phyloP scores from a whole-genome alignment of 208 protist species.

The Endotrypanum monterogeii region DNA sequence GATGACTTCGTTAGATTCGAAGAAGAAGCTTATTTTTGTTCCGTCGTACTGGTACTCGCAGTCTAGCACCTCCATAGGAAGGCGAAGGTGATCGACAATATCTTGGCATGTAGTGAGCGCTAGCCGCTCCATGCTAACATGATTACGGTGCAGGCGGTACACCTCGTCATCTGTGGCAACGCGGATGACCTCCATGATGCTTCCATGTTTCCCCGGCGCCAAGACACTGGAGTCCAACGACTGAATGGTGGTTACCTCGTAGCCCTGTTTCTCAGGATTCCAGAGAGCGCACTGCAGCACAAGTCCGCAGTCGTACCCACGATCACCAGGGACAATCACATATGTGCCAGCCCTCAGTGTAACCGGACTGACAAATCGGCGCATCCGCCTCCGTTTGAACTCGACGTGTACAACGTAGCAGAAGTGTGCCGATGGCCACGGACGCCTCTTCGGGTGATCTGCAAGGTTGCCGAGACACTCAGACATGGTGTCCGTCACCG shows the following conservation, averaged over 20 bases:
- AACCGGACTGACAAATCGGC: conserved; percentile 38
- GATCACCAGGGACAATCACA: conserved; percentile 85
- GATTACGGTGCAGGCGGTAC: conserved; percentile 51
- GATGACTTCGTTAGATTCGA: conserved; percentile 56
- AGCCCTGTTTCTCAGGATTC: conserved; percentile 29
- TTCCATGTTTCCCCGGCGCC: conserved; percentile 29
- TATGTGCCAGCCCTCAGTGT: conserved; percentile 45
- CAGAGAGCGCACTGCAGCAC: conserved; percentile 65
- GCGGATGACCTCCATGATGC: conserved; percentile 53
- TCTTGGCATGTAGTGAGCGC: conserved; percentile 71
- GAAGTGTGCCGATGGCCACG: conserved; percentile 35
- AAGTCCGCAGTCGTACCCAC: conserved; percentile 77
- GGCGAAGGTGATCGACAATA: conserved; percentile 39
- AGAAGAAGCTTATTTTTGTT: conserved; percentile 92
- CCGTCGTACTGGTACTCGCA: conserved; percentile 91
- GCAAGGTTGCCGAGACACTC: background rate
- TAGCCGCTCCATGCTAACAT: conserved; percentile 67
- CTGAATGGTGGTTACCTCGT: conserved; percentile 18
- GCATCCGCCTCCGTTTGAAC: conserved; percentile 81
- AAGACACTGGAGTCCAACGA: conserved; percentile 21
- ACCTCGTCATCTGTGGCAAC: conserved; percentile 71
- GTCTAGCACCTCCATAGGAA: conserved; percentile 81
- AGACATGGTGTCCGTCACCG: too few relatives aligned
- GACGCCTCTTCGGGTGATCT: conserved; percentile 1
- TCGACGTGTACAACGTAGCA: conserved; percentile 73